These are phyloP conservation scores for Komagataella populi DNA, from an alignment of 805 yeast genomes.

Conservation along the genomic window DNA sequence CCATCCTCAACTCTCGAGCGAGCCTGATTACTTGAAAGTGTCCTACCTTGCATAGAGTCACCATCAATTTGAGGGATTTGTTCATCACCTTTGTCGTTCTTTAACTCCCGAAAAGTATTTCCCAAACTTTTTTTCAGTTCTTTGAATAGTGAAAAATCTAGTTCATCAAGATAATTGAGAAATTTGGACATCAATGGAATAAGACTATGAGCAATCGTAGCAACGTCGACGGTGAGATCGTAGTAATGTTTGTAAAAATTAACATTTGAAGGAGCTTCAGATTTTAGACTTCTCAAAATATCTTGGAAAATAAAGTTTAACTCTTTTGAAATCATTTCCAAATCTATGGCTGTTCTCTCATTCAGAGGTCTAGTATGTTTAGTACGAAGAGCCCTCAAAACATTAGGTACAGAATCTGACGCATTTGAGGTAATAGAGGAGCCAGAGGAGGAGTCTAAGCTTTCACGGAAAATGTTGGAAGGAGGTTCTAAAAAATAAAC, in stretches of 20 bases:
- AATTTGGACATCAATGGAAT: neutral
- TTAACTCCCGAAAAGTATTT: neutral
- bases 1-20: neutral
- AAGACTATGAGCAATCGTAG: neutral
- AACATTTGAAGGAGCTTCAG: neutral
- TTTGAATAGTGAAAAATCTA: neutral
- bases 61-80: neutral
- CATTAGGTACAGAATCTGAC: neutral
- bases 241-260: neutral
- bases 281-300: neutral
- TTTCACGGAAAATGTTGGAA: neutral
- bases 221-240: neutral
- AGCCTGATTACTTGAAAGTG: neutral
- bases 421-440: neutral
- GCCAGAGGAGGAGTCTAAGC: conserved; percentile 9
- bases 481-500: conserved; percentile 35
- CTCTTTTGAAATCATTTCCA: neutral
- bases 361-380: neutral
- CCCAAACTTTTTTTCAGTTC: neutral
- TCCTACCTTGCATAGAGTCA: neutral
- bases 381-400: neutral
- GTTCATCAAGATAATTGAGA: neutral
- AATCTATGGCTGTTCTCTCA: neutral
- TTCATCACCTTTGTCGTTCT: neutral
- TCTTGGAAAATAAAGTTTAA: neutral